Base-by-base conservation (phyloP, 495 filamentous ascomycete species). In the Talaromyces thailandensis region DNA sequence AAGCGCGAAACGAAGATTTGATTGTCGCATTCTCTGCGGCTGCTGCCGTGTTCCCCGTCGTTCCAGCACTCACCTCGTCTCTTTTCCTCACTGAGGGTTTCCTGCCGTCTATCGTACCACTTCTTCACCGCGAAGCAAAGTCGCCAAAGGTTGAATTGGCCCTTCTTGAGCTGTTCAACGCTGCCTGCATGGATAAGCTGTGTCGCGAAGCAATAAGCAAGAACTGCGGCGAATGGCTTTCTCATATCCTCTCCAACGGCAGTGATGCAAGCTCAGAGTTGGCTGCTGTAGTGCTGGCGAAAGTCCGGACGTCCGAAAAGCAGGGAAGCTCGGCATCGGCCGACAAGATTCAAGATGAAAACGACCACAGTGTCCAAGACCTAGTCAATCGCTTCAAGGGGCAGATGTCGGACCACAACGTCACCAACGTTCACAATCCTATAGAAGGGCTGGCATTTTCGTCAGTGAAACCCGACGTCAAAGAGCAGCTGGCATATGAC, bases 361-460 rank as follows among this genome's bases (percentile, higher is more conserved):
- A 80, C 24, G 83, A 79, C 52, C 14, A 26, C 18, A 84, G 79
- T 64, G 83, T 89, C 58, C 82, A 85, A 61, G 88, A 92, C 45
- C 79, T 97, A 45, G 86, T 93, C 32, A 76, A 82, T 62, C 84
- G 86, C 71, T 93, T 98, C 69, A 91, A 86, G 69, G 80, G 80
- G 64, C 84, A 93, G 78, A 85, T 96, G 64, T 70, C 88, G 40
- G 82, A 80, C 37, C 76, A 81, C 43, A 78, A 84, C 45, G 79
- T 84, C 61, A 76, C 81, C 59, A 77, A 77, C 48, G 75, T 78
- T 50, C 78, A 89, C 51, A 82, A 85, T 66, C 87, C 91, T 4
- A 84, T 98, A 31, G 94, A 98, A 70, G 95, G 93, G n/a, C 77
- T 98, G 61, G 94, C 93, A 24, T 97, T 93, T 71, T 84, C 90